Conservation (phyloP, 1,284 basidiomycete species). For the Tetrapyrgos nigripes region DNA sequence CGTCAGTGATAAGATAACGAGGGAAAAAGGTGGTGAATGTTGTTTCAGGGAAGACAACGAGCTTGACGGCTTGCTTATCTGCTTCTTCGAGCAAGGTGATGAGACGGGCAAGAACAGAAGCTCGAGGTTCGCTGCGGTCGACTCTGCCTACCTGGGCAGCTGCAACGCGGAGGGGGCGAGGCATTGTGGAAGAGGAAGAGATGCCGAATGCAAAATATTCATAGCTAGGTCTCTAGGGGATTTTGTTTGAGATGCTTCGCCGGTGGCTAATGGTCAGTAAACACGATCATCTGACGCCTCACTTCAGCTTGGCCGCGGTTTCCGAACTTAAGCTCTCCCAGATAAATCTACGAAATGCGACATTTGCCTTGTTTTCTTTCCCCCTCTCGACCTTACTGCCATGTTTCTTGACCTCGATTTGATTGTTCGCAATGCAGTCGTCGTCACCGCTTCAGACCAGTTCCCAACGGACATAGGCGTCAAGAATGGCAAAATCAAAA, state of each 20-base stretch:
- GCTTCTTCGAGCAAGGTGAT: slow-evolving; percentile 16
- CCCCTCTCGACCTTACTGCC: neutral
- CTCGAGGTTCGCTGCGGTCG: slow-evolving; percentile 12
- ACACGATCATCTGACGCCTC: neutral
- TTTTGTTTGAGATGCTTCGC: neutral
- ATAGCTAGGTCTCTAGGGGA: neutral
- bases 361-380: neutral
- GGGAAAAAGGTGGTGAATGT: slow-evolving; percentile 22
- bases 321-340: too few relatives aligned
- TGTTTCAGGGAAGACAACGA: slow-evolving; percentile 19
- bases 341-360: neutral
- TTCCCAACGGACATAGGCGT: slow-evolving; percentile 25
- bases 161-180: slow-evolving; percentile 10
- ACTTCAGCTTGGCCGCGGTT: neutral
- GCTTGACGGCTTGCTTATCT: slow-evolving; percentile 11
- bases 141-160: slow-evolving; percentile 17
- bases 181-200: neutral
- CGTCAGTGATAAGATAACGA: slow-evolving; percentile 17
- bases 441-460: slow-evolving; percentile 25
- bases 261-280: neutral
- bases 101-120: slow-evolving; percentile 11
- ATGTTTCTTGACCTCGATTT: slow-evolving; percentile 2
- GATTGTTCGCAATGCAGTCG: slow-evolving; percentile 21
- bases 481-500: slow-evolving; percentile 22
- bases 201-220: neutral